These are phyloP conservation scores for Bifiguratus adelaidae DNA, from an alignment of 192 early-diverging fungal genomes.

Conservation along the genomic window DNA sequence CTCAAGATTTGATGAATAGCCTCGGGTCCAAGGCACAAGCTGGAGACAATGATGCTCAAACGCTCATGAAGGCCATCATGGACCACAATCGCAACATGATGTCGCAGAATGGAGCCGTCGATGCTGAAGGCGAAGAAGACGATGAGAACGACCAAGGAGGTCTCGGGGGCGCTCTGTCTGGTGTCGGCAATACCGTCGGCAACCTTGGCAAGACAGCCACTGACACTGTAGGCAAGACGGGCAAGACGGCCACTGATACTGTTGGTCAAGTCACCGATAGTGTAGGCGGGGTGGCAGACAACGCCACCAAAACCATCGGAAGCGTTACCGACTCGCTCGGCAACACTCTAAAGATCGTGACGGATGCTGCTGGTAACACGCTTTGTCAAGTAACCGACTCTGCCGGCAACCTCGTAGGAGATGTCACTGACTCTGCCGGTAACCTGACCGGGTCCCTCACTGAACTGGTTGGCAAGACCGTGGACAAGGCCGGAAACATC, in stretches of 20 bases:
- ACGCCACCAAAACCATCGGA: background rate
- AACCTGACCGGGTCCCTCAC: background rate
- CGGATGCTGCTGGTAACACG: background rate
- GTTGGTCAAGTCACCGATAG: too few species aligned
- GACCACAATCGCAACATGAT: background rate
- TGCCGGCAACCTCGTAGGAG: background rate
- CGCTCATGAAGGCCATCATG: slow-evolving; percentile 3
- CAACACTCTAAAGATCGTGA: too few species aligned
- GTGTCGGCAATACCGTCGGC: background rate
- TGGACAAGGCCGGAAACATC: slow-evolving; percentile 5
- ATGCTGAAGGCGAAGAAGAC: background rate
- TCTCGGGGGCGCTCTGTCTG: background rate
- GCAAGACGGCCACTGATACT: background rate
- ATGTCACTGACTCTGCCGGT: background rate
- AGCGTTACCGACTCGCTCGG: background rate
- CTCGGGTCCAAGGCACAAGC: background rate
- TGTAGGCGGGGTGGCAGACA: background rate
- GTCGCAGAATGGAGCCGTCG: background rate
- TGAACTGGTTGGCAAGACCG: slow-evolving; percentile 1
- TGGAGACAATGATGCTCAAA: background rate
- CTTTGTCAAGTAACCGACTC: background rate
- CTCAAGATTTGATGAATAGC: background rate
- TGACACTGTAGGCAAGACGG: background rate
- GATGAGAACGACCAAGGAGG: background rate
- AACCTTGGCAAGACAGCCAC: background rate